Evolutionary conservation across 176 grass and related monocot genomes (phyloP).

Genomic region (Triticum dicoccoides): DNA sequence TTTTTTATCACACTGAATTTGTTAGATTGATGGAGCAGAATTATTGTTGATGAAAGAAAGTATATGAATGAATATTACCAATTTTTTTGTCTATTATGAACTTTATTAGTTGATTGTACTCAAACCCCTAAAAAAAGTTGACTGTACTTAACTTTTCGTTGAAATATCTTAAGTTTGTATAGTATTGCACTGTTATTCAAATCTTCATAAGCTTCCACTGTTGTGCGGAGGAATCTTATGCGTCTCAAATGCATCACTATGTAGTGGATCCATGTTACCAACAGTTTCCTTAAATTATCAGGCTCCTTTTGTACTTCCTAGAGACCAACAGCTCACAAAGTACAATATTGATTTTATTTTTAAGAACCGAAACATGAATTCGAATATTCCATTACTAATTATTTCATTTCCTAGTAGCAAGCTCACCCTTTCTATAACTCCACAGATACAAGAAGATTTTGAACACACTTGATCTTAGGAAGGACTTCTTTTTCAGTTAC

Average conservation of each 20-base stretch:
- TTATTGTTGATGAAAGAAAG: not conserved
- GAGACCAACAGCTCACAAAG: not conserved
- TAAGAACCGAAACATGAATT: not conserved
- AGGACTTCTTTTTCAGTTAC: constrained; percentile 95
- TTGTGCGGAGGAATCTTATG: not conserved
- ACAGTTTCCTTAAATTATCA: not conserved
- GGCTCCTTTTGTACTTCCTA: not conserved
- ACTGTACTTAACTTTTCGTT: not conserved
- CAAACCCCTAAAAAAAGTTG: not conserved
- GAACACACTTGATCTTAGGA: constrained; percentile 75
- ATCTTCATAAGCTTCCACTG: not conserved
- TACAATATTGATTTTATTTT: not conserved
- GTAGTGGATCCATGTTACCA: not conserved
- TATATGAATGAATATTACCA: not conserved
- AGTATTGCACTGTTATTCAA: not conserved
- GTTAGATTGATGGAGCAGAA: not conserved
- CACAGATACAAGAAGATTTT: constrained; percentile 90
- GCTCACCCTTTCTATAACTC: constrained; percentile 18
- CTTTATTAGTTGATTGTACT: not conserved
- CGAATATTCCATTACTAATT: not conserved
- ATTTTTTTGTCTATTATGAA: not conserved
- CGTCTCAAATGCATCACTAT: not conserved
- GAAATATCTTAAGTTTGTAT: not conserved
- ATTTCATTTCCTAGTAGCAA: constrained; percentile 15
- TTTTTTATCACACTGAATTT: constrained; percentile 9